phyloP scores from a whole-genome alignment of 2,329 filamentous ascomycete species.

The Neopestalotiopsis clavispora region DNA sequence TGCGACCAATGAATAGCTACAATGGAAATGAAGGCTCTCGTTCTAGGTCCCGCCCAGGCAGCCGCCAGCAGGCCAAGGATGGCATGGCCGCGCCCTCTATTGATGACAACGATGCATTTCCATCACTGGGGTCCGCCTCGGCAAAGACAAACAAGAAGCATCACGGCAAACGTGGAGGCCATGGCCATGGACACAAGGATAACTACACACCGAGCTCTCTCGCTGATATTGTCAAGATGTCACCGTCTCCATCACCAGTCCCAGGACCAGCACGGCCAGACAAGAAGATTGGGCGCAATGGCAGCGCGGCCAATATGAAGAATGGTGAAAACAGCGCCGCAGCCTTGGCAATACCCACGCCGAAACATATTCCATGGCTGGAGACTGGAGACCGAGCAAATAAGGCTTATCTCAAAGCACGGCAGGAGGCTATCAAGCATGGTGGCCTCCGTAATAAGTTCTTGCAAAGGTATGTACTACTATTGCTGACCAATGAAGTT shows the following conservation, averaged over 20 bases:
- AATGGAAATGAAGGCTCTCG: constrained; percentile 64
- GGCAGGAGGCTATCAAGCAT: constrained; percentile 96
- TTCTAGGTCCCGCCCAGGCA: constrained; percentile 81
- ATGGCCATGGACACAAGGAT: constrained; percentile 74
- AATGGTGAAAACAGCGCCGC: constrained; percentile 79
- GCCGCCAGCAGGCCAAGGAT: constrained; percentile 71
- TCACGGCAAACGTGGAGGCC: constrained; percentile 87
- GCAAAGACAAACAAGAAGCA: constrained; percentile 86
- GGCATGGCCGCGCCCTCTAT: constrained; percentile 75
- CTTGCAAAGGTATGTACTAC: constrained; percentile 74
- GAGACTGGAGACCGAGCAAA: constrained; percentile 92
- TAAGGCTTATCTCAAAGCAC: constrained; percentile 91
- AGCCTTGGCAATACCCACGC: constrained; percentile 82
- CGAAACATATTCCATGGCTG: constrained; percentile 94
- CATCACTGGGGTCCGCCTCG: constrained; percentile 78
- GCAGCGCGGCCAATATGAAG: constrained; percentile 67
- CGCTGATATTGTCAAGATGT: constrained; percentile 95
- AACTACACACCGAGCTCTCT: constrained; percentile 75
- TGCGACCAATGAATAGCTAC: constrained; percentile 65
- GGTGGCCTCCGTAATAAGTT: constrained; percentile 97
- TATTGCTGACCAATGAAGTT: not conserved
- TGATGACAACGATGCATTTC: constrained; percentile 95
- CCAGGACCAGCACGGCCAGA: constrained; percentile 57
- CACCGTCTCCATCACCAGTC: constrained; percentile 76
- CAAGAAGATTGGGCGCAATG: constrained; percentile 66